phyloP scores from a whole-genome alignment of 1,139 yeast species.

The Sugiyamaella novakii region DNA sequence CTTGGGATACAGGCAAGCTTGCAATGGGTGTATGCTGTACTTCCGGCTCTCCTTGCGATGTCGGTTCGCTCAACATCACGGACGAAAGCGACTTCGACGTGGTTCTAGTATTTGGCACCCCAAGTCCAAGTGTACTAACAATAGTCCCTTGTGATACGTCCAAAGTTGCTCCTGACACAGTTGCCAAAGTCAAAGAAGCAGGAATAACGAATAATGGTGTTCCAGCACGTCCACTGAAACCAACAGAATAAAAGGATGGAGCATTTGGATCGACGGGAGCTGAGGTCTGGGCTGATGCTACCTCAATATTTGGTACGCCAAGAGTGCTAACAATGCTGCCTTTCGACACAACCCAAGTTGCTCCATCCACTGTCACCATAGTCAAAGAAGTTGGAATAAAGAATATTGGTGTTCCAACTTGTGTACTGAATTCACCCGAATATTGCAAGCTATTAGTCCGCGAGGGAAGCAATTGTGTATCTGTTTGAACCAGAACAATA shows the following conservation, averaged over 20 bases:
- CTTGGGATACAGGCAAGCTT: too few relatives aligned
- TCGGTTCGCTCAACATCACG: too few relatives aligned
- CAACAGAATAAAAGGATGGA: too few relatives aligned
- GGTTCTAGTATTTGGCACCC: too few relatives aligned
- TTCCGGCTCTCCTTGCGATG: too few relatives aligned
- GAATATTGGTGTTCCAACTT: conserved; percentile 24
- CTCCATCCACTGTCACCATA: conserved; percentile 21
- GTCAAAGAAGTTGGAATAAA: conserved; percentile 20
- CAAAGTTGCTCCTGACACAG: background rate
- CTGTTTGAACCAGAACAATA: too few relatives aligned
- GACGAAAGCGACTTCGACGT: too few relatives aligned
- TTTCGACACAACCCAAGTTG: conserved; percentile 20
- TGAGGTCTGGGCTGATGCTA: too few relatives aligned
- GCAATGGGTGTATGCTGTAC: too few relatives aligned
- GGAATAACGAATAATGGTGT: background rate
- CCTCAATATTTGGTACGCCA: conserved; percentile 8
- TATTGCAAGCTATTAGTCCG: too few relatives aligned
- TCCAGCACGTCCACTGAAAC: too few relatives aligned
- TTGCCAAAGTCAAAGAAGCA: background rate
- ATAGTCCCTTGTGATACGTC: background rate
- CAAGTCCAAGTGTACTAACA: background rate
- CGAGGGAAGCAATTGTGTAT: too few relatives aligned
- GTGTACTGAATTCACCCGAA: conserved; percentile 3
- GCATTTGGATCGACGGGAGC: background rate
- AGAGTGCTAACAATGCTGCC: conserved; percentile 20